Evolutionary conservation across 257 asterid genomes (phyloP).

Genomic region (Solanum gandarillasii): DNA sequence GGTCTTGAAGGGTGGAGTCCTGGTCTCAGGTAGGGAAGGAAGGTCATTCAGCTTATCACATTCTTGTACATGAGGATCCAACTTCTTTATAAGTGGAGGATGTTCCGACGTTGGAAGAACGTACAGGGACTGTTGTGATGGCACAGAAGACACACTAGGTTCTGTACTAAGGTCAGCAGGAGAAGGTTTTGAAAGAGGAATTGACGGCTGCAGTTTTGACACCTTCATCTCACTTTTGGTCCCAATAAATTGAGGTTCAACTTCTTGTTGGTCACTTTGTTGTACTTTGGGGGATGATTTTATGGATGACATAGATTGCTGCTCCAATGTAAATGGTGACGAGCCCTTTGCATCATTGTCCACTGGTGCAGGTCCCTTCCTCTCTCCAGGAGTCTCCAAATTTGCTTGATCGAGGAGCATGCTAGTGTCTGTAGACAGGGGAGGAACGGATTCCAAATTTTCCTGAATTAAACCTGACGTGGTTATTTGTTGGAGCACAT

Average conservation of each 20-base stretch:
- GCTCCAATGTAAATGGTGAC: constrained; percentile 12
- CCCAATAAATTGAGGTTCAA: constrained; percentile 13
- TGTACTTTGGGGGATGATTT: constrained; percentile 18
- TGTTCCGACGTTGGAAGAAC: constrained; percentile 12
- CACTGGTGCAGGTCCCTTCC: constrained; percentile 20
- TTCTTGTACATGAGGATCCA: constrained; percentile 8
- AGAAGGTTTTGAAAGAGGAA: constrained; percentile 17
- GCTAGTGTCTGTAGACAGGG: constrained; percentile 3
- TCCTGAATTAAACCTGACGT: constrained; percentile 32
- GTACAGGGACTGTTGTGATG: constrained; percentile 15
- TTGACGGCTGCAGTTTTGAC: constrained; percentile 1
- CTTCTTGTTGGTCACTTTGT: constrained; percentile 13
- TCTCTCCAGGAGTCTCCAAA: constrained; percentile 26
- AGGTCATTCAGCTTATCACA: constrained; percentile 6
- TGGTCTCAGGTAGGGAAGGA: constrained; percentile 20
- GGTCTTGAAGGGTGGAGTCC: constrained; percentile 10
- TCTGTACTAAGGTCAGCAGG: not conserved
- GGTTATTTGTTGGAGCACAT: constrained; percentile 45
- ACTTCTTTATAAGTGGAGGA: constrained; percentile 8
- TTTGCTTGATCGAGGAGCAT: not conserved
- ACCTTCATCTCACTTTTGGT: constrained; percentile 11
- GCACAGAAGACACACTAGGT: constrained; percentile 12
- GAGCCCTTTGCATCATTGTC: constrained; percentile 24
- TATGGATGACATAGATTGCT: constrained; percentile 18
- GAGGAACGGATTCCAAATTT: constrained; percentile 24